Percentiles rank a stretch among this genome's conserved stretches.
phyloP scores from a whole-genome alignment of 2,329 filamentous ascomycete genomes.

The Lachnellula arida region DNA sequence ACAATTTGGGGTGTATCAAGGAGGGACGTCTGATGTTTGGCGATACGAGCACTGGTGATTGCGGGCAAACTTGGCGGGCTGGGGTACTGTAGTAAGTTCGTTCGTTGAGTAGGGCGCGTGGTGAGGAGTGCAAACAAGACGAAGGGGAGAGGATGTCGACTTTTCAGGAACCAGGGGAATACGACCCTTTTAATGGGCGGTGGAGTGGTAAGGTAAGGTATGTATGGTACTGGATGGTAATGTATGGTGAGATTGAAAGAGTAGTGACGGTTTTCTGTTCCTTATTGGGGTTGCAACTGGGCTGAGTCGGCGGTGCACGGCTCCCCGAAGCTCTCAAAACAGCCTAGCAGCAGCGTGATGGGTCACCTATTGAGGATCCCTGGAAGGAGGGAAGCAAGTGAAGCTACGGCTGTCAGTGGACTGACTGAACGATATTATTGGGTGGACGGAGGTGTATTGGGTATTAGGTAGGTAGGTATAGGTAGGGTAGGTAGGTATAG shows the following conservation, averaged over 20 bases:
- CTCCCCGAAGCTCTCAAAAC: conserved; percentile 2
- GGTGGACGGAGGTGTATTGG: not conserved
- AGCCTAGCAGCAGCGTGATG: conserved; percentile 4
- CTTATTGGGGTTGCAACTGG: conserved; percentile 6
- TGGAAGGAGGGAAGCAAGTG: not conserved
- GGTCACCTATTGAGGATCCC: not conserved
- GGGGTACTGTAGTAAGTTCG: conserved; percentile 11
- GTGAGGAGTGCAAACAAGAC: not conserved
- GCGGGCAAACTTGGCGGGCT: conserved; percentile 15
- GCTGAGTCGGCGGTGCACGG: conserved; percentile 10
- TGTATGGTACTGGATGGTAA: not conserved
- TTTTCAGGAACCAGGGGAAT: not conserved
- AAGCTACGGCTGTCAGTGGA: too few relatives aligned
- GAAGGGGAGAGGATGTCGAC: not conserved
- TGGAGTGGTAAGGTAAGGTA: not conserved
- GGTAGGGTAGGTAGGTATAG: too few relatives aligned
- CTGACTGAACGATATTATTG: not conserved
- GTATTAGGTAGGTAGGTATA: not conserved
- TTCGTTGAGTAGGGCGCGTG: not conserved
- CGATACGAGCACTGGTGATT: conserved; percentile 23
- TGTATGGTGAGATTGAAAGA: not conserved
- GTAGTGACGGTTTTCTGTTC: not conserved
- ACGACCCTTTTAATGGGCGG: not conserved
- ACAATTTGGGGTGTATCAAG: conserved; percentile 4
- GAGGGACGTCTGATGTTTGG: conserved; percentile 13